phyloP scores from a whole-genome alignment of 176 grass and related monocot species.

The Poa pratensis region DNA sequence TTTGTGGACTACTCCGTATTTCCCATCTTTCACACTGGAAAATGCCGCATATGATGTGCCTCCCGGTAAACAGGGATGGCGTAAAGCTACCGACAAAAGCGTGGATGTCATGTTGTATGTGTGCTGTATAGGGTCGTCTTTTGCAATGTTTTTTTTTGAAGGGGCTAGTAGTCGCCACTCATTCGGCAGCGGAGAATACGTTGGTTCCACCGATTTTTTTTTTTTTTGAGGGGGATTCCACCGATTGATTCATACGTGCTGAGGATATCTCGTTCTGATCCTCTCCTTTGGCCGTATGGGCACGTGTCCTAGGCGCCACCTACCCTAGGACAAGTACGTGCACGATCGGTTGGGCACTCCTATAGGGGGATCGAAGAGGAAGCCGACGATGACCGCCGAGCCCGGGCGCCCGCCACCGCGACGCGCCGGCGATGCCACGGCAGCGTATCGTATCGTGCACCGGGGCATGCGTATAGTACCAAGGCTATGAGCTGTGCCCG shows the following conservation, averaged over 20 bases:
- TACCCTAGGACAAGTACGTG: neutral
- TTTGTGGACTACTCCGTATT: neutral
- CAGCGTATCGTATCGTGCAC: neutral
- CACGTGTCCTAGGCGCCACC: neutral
- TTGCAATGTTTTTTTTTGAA: neutral
- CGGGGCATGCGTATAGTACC: neutral
- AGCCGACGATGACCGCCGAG: conserved; percentile 10
- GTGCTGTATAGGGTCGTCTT: neutral
- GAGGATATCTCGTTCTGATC: neutral
- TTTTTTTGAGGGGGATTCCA: too few species aligned
- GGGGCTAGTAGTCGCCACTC: neutral
- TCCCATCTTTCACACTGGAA: neutral
- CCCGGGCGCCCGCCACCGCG: neutral
- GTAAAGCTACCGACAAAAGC: too few species aligned
- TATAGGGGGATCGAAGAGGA: neutral
- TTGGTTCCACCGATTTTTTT: neutral
- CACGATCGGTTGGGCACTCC: neutral
- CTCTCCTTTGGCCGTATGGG: neutral
- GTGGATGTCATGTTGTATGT: neutral
- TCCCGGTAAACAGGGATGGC: neutral
- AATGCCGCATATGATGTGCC: neutral
- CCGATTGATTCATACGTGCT: neutral
- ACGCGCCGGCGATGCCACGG: neutral
- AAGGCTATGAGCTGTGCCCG: too few species aligned
- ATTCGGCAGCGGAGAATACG: neutral